Evolutionary conservation across 1,284 basidiomycete species (phyloP), one percentile per base, ranked within the genome.

Genomic region (Apiotrichum brassicae): DNA sequence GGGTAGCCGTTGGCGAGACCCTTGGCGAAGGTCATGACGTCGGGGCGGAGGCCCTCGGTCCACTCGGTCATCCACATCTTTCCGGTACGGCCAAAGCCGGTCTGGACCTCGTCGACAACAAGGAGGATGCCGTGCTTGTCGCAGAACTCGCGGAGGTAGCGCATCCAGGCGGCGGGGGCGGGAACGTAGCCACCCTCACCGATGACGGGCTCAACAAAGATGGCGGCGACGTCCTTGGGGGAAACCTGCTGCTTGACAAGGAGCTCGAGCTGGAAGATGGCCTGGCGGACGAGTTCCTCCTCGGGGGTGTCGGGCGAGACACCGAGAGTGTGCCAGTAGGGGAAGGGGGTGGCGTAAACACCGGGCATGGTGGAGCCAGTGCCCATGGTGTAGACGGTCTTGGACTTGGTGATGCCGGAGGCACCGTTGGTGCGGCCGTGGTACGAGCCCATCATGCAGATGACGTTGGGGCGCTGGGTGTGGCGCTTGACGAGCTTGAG

Each of bases 111-210:
- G 60, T 93, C 89, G 49, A 86, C 73, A 63, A 92, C 67, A 13
- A 87, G 74, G 60, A 92, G 51, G 49, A 97, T 89, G 16, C 80
- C 82, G 68, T 97, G 79, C 70, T 86, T 79, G 70, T 95, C 90
- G 72, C 93, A 97, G 34, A 93, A 80, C 54, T 81, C 77, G 49
- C 92, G 79, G 47, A 97, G 72, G 38, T 86, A 89, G 43, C 81
- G 76, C 55, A 98, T 73, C 77, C 86, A 97, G 23, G 82, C 79
- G 1, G 82, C 64, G 0, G 92, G 89, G 0, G 92, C 88, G 22
- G 89, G 85, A 16, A 97, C 86, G 74, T 97, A 97, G 4, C 93
- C 93, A 41, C 67, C 91, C 74, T 97, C 91, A 32, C 91, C 92
- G 25, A 97, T 78, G 11, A 97, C 85, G 45, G 93, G 87, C 76